Evolutionary conservation across 2,329 filamentous ascomycete species (phyloP).

Genomic region (Penicillium sp.): DNA sequence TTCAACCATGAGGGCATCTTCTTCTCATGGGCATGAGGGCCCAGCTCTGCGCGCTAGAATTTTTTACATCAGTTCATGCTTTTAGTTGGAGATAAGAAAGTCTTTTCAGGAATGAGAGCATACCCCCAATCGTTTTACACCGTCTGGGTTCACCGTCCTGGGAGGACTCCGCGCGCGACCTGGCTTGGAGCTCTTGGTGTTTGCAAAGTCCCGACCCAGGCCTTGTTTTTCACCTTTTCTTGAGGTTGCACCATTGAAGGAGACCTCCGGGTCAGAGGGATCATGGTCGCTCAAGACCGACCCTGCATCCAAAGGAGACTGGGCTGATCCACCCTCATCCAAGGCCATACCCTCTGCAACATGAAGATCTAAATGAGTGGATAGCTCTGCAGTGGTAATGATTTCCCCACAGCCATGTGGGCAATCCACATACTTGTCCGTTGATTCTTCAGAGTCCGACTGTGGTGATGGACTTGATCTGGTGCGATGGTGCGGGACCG

Average conservation of each 20-base stretch:
- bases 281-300: conserved; percentile 4
- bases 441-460: conserved; percentile 12
- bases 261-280: conserved; percentile 12
- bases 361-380: conserved; percentile 63
- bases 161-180: conserved; percentile 16
- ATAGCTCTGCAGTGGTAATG: conserved; percentile 54
- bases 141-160: conserved; percentile 10
- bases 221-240: conserved; percentile 17
- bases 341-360: conserved; percentile 49
- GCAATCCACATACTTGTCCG: conserved; percentile 52
- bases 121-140: conserved; percentile 35
- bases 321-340: conserved; percentile 35
- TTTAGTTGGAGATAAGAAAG: neutral
- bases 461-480: neutral
- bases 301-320: conserved; percentile 5
- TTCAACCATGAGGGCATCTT: conserved; percentile 72
- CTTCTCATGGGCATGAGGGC: conserved; percentile 70
- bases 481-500: conserved; percentile 11
- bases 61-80: conserved; percentile 13
- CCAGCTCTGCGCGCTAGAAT: conserved; percentile 61
- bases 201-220: conserved; percentile 12
- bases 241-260: neutral
- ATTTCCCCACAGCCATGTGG: conserved; percentile 62
- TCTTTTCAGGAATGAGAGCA: neutral
- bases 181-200: conserved; percentile 13